Percentiles rank a stretch among this genome's conserved stretches.
phyloP scores from a whole-genome alignment of 202 grass and related monocot species.

The Carex sylvatica region DNA sequence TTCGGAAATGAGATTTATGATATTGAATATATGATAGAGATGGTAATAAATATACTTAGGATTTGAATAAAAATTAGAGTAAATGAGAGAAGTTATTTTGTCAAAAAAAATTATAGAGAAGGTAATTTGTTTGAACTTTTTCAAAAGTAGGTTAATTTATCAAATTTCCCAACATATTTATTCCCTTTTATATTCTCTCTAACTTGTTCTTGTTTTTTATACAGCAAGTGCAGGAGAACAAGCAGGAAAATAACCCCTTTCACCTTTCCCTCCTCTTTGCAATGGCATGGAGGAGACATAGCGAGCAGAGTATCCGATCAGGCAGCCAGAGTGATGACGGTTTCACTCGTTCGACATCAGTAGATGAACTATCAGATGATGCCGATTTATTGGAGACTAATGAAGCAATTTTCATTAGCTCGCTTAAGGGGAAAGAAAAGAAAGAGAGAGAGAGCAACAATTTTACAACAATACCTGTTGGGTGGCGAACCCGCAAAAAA shows the following conservation, averaged over 20 bases:
- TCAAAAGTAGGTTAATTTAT: no score
- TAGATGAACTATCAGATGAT: not conserved
- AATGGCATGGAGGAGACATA: not conserved
- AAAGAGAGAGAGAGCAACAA: not conserved
- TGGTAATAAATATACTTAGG: no score
- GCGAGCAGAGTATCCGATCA: not conserved
- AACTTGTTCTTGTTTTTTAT: no score
- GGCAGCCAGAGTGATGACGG: not conserved
- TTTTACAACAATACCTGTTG: not conserved
- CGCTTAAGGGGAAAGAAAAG: not conserved
- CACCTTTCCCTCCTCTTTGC: not conserved
- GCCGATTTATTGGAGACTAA: not conserved
- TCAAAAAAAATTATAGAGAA: no score
- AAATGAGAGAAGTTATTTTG: no score
- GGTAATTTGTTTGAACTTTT: no score
- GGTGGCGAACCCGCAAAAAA: conserved; percentile 1
- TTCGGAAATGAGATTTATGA: no score
- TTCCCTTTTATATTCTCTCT: not conserved
- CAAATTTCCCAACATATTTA: no score
- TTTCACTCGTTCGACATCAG: not conserved
- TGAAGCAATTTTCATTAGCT: not conserved
- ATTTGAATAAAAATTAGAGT: no score
- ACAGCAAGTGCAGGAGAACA: not conserved
- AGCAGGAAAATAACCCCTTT: not conserved
- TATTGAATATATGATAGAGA: no score